Percentiles rank a stretch among this genome's conserved stretches.
phyloP scores from a whole-genome alignment of 2,329 filamentous ascomycete genomes.

The Trichoderma asperellum region DNA sequence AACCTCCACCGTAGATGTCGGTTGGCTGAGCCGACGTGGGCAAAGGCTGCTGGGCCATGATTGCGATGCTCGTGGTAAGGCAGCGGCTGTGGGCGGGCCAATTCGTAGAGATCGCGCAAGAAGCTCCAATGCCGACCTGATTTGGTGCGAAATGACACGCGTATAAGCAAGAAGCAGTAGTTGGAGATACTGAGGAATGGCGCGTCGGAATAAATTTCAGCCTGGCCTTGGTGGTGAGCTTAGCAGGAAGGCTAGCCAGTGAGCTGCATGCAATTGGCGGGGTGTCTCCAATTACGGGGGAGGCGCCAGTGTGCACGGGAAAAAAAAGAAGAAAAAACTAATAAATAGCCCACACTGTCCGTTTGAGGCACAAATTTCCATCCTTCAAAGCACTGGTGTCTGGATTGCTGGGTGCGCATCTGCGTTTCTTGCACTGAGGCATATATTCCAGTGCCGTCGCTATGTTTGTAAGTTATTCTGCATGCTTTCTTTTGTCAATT shows the following conservation, averaged over 20 bases:
- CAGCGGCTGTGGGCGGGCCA: conserved; percentile 31
- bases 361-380: conserved; percentile 17
- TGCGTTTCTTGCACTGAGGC: conserved; percentile 24
- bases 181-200: conserved; percentile 29
- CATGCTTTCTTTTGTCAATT: conserved; percentile 10
- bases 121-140: conserved; percentile 15
- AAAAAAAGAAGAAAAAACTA: conserved; percentile 7
- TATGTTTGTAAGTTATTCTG: conserved; percentile 46
- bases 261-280: conserved; percentile 31
- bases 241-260: conserved; percentile 15
- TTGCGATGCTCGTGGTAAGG: conserved; percentile 30
- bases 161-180: conserved; percentile 18
- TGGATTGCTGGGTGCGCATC: conserved; percentile 3
- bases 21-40: conserved; percentile 61
- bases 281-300: conserved; percentile 29
- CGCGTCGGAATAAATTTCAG: conserved; percentile 44
- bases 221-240: conserved; percentile 31
- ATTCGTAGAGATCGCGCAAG: conserved; percentile 37
- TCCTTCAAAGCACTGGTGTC: conserved; percentile 16
- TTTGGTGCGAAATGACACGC: conserved; percentile 35
- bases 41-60: conserved; percentile 61
- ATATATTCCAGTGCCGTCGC: conserved; percentile 32
- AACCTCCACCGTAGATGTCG: conserved; percentile 67
- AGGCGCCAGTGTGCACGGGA: conserved; percentile 19
- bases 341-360: neutral